Percentiles rank a stretch among this genome's conserved stretches.
These are phyloP conservation scores for Fusarium sarcochroum DNA, from an alignment of 2,329 filamentous ascomycete genomes.

Conservation along the genomic window DNA sequence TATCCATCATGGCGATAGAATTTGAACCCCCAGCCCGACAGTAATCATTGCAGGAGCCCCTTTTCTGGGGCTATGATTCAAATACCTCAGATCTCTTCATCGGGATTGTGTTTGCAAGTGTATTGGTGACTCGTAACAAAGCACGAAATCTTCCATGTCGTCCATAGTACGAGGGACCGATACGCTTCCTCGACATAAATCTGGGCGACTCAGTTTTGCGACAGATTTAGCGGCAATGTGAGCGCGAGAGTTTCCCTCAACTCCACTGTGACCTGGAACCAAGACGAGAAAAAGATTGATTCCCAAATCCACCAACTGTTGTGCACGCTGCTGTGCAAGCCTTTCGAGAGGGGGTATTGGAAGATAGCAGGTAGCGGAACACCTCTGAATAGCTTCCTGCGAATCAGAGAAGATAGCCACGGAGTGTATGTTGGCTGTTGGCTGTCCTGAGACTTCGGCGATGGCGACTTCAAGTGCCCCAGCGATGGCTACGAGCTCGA, in stretches of 20 bases:
- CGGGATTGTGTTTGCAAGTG: no score
- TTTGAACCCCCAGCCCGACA: no score
- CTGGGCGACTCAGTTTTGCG: neutral
- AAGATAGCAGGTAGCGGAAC: neutral
- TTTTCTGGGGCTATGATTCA: no score
- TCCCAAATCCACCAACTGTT: slow-evolving; percentile 1
- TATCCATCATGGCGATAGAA: no score
- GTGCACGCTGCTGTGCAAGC: neutral
- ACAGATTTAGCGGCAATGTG: neutral
- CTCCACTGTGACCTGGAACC: neutral
- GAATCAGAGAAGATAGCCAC: slow-evolving; percentile 13
- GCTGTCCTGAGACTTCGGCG: neutral
- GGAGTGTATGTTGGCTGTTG: neutral
- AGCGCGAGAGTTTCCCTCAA: slow-evolving; percentile 10
- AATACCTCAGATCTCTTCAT: no score
- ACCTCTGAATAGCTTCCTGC: neutral
- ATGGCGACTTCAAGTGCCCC: slow-evolving; percentile 12
- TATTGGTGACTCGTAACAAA: neutral
- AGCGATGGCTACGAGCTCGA: slow-evolving; percentile 3
- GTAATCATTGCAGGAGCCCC: no score
- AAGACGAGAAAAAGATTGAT: slow-evolving; percentile 2
- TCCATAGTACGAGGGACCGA: slow-evolving; percentile 4
- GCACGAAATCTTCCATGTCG: neutral
- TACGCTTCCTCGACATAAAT: neutral
- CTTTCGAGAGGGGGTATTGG: neutral